A percentile compares a stretch with the other conserved stretches of the same genome.
phyloP scores from a whole-genome alignment of 805 yeast species.

The Allodekkera sacchari region DNA sequence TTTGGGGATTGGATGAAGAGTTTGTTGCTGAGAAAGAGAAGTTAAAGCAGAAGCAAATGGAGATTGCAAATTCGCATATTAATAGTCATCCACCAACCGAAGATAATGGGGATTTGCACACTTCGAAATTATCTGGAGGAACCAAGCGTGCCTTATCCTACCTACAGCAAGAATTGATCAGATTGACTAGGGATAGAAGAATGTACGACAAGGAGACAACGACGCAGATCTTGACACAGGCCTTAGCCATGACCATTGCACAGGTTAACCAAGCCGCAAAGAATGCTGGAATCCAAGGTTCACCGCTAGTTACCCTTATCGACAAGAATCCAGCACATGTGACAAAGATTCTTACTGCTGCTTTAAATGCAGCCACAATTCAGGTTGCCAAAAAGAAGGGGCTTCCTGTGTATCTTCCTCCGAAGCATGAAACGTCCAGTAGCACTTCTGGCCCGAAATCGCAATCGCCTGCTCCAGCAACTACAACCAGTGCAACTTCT shows the following conservation, averaged over 20 bases:
- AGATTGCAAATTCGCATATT: slow-evolving; percentile 32
- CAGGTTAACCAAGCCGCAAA: slow-evolving; percentile 85
- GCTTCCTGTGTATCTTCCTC: slow-evolving; percentile 22
- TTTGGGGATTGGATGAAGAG: slow-evolving; percentile 87
- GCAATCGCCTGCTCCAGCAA: slow-evolving; percentile 6
- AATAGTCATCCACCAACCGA: too few relatives aligned
- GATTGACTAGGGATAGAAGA: slow-evolving; percentile 68
- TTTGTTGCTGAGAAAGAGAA: slow-evolving; percentile 77
- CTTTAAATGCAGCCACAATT: slow-evolving; percentile 68
- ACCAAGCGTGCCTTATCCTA: slow-evolving; percentile 71
- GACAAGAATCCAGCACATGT: slow-evolving; percentile 77
- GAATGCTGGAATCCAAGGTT: slow-evolving; percentile 70
- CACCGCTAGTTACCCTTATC: slow-evolving; percentile 68
- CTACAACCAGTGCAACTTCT: slow-evolving; percentile 4
- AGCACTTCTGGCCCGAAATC: slow-evolving; percentile 3
- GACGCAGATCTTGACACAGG: slow-evolving; percentile 79
- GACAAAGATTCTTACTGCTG: slow-evolving; percentile 70
- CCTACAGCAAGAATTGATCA: slow-evolving; percentile 77
- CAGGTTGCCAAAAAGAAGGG: slow-evolving; percentile 49
- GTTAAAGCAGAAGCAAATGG: slow-evolving; percentile 53
- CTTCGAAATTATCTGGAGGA: slow-evolving; percentile 40
- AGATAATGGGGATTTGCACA: too few relatives aligned
- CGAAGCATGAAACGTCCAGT: slow-evolving; percentile 6
- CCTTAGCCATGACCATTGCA: slow-evolving; percentile 87
- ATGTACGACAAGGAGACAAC: slow-evolving; percentile 75